Base-by-base conservation (phyloP, 176 grass and related monocot genomes). In the Juncus effusus region DNA sequence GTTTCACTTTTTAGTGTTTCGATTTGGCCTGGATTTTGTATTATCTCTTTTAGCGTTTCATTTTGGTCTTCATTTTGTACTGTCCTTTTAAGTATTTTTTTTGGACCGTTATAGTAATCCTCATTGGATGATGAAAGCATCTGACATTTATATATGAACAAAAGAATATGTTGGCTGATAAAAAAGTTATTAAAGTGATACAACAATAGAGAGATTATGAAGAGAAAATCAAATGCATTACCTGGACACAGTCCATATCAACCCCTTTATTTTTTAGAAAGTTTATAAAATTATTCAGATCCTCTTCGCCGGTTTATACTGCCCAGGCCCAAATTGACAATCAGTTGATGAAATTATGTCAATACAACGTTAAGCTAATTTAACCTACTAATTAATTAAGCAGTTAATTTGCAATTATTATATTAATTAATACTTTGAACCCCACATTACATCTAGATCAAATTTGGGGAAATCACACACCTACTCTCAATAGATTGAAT, bases 241-340 rank as follows among this genome's bases (percentile, higher is more conserved):
- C 93, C 93, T 84, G 42, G 42, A 86, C 59, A 72, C 62, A 64
- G 73, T 81, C 72, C 50, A 84, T 36, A 74, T 93, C 72, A 73
- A 92, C 78, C 42, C 94, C 88, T 54, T 86, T 85, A 39, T 85
- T 83, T 70, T 68, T 65, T n/a, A 99, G 88, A 58, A 89, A 84
- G 65, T 15, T 67, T 60, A 93, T 62, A 56, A 99, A 89, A 41
- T 80, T 77, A 36, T 10, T 10, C 3, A 93, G 77, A 52, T 99
- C 84, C 69, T 89, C 80, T 54, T 54, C 76, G 6, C 74, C 28
- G 88, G 94, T 65, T 81, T 88, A 72, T 99, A 99, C 63, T 99
- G 88, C 19, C 94, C 88, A 80, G 2, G 85, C 65, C 85, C 83
- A 93, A 9, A 99, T 81, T 54, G 80, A 76, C 94, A 92, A 58